Evolutionary conservation across 305 asterid genomes (phyloP), one percentile per base, ranked within the genome.

Genomic region (Striga hermonthica): DNA sequence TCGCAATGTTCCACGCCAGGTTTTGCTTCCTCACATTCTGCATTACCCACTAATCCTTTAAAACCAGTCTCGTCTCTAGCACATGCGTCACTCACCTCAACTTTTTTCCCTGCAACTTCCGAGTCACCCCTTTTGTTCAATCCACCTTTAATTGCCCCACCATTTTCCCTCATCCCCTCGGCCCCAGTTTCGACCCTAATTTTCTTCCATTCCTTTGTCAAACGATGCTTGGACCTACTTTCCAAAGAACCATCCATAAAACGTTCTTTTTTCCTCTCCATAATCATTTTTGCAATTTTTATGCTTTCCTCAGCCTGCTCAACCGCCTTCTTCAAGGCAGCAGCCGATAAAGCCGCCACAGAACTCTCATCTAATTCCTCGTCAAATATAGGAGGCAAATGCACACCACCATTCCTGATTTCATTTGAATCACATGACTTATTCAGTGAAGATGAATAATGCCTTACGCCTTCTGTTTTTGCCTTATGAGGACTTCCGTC

Each of bases 221-320:
- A 62, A 77, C 65, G 49, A 60, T 72, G 71, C 72, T 72, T 74
- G 13, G 80, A 66, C 70, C 76, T 74, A 47, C 75, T 74, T 54
- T 78, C 81, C 31, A 22, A 22, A 58, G 78, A 65, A 73, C 73
- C 78, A 77, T 70, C 74, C 75, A 58, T 81, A 44, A 70, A 37
- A 48, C 86, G 72, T 64, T 82, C 85, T 16, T 67, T 79, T 67
- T 76, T 80, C 75, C 83, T 84, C 56, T 84, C 95, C 96, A 86
- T 84, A 48, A 85, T 68, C 80, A 80, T 81, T 78, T 84, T 88
- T 15, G 96, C 96, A 9, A 86, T 59, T 64, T 95, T 77, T 75
- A 93, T 90, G 75, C 87, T 86, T 78, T 93, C 96, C 76, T 87
- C 94, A 71, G 97, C 99, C 76, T 90, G 87, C 68, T 88, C 92